Base-by-base conservation (phyloP, 2,329 filamentous ascomycete species). In the Cladosporium sp. region DNA sequence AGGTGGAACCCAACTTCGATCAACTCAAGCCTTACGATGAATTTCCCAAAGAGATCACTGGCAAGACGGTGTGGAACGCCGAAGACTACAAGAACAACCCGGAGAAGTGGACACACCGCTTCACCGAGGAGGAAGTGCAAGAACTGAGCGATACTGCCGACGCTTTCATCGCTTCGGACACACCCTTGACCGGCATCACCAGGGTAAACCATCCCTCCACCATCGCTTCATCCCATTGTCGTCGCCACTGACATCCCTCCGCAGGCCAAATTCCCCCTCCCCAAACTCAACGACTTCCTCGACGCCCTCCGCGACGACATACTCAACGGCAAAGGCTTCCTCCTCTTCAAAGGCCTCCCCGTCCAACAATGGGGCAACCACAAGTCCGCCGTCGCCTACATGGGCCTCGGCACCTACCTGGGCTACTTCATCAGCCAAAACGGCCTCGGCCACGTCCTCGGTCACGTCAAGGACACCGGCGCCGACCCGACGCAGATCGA, bases 391-490 rank as follows among this genome's bases (percentile, higher is more conserved):
- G 83, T 89, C 9, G 89, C 86, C n/a, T 95, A 95, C 72, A 91
- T 95, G 85, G 90, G 90, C 3, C 77, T 95, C 0, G 74, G 67
- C 38, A 88, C 87, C 4, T 85, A 95, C 68, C 78, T 95, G 9
- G 89, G 90, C 54, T 93, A 95, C 74, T 92, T 93, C 58, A 82
- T 95, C 38, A 87, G 83, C 19, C 90, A 95, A 66, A 95, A 95
- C 72, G 84, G 85, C 14, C 81, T 83, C 14, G 89, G 89, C 42
- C 89, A 95, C 70, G 87, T 95, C 9, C 80, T 95, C 1, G 89
- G 89, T 7, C 89, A 95, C 68, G 89, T 95, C 62, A 92, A 95
- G 72, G 89, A 95, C 70, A 79, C 93, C 3, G 87, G 88, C 43
- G 89, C 91, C 60, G 89, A 95, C 67, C 77, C 85, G 22, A 81